Evolutionary conservation across 345 rosid genomes (phyloP).

Genomic region (Rhizophora mangle): DNA sequence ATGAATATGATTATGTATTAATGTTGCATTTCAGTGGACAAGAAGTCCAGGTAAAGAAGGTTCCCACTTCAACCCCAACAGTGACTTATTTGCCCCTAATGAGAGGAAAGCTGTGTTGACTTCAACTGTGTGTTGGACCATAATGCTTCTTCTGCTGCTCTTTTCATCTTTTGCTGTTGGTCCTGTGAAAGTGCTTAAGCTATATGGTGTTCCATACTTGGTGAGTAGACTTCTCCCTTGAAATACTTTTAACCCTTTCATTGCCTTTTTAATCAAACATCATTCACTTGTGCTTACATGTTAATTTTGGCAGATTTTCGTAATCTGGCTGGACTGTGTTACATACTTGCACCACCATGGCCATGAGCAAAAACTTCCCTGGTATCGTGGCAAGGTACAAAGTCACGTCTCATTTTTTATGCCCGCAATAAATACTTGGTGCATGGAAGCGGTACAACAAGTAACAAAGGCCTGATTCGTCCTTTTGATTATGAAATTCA

Average conservation of each 20-base stretch:
- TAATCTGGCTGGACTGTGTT: constrained; percentile 81
- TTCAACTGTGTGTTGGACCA: constrained; percentile 62
- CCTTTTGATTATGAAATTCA: too few relatives aligned
- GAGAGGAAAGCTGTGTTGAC: constrained; percentile 22
- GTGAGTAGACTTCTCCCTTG: constrained; percentile 21
- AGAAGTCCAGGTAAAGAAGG: constrained; percentile 37
- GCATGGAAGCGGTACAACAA: too few relatives aligned
- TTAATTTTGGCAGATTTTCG: constrained; percentile 47
- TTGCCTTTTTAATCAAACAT: not conserved
- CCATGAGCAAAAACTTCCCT: constrained; percentile 72
- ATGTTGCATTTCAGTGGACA: constrained; percentile 15
- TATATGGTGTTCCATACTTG: constrained; percentile 73
- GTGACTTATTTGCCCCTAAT: constrained; percentile 22
- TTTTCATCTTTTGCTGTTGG: constrained; percentile 42
- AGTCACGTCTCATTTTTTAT: too few relatives aligned
- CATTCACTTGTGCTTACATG: too few relatives aligned
- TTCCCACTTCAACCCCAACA: constrained; percentile 32
- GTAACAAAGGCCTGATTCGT: too few relatives aligned
- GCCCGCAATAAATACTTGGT: too few relatives aligned
- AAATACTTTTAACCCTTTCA: not conserved
- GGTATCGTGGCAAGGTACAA: constrained; percentile 90
- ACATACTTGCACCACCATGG: constrained; percentile 94
- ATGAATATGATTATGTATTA: too few relatives aligned
- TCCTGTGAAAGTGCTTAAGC: constrained; percentile 41
- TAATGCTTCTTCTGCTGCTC: constrained; percentile 56